phyloP scores from a whole-genome alignment of 2,329 filamentous ascomycete genomes.

The Phaeosphaeria sp. region DNA sequence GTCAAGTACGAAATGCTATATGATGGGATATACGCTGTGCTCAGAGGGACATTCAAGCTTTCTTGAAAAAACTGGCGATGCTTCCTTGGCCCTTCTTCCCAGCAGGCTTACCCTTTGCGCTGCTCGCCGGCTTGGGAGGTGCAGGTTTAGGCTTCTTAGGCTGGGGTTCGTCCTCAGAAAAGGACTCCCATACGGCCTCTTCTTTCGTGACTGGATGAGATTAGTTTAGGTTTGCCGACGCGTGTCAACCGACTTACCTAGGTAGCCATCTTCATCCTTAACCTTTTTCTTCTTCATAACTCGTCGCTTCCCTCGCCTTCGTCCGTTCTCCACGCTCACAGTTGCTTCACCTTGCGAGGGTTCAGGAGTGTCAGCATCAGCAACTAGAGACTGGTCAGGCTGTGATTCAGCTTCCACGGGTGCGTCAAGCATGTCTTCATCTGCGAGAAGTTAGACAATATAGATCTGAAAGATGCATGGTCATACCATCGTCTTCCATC shows the following conservation, averaged over 20 bases:
- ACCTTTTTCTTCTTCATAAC: slow-evolving; percentile 88
- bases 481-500: slow-evolving; percentile 73
- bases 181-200: slow-evolving; percentile 86
- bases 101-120: slow-evolving; percentile 62
- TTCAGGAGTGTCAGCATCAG: slow-evolving; percentile 24
- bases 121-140: slow-evolving; percentile 37
- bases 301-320: slow-evolving; percentile 76
- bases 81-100: slow-evolving; percentile 69
- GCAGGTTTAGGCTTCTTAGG: slow-evolving; percentile 61
- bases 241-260: slow-evolving; percentile 65
- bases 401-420: slow-evolving; percentile 46
- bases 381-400: slow-evolving; percentile 44
- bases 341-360: slow-evolving; percentile 31
- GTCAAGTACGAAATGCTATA: background rate
- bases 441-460: slow-evolving; percentile 33
- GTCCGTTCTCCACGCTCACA: slow-evolving; percentile 65
- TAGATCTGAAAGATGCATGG: background rate
- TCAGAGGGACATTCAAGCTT: slow-evolving; percentile 60
- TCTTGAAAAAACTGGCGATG: slow-evolving; percentile 92
- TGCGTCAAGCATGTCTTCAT: slow-evolving; percentile 67
- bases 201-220: slow-evolving; percentile 76
- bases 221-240: slow-evolving; percentile 19
- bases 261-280: slow-evolving; percentile 87
- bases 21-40: background rate
- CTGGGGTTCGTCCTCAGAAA: slow-evolving; percentile 84